Percentiles rank a stretch among this genome's conserved stretches.
phyloP scores from a whole-genome alignment of 495 filamentous ascomycete genomes.

The Penicillium alfredii region DNA sequence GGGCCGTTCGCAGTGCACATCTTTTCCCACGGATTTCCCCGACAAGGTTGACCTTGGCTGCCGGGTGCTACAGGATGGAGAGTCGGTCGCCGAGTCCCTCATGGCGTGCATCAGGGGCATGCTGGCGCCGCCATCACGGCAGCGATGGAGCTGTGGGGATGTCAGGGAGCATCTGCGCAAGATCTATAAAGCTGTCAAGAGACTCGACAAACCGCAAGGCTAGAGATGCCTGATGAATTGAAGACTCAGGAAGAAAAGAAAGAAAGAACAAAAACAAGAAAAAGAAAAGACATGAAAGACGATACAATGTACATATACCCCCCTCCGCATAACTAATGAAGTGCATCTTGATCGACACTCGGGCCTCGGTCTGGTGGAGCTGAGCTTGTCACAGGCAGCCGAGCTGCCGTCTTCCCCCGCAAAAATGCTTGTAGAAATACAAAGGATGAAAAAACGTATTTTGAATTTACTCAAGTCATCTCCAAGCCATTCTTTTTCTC shows the following conservation, averaged over 20 bases:
- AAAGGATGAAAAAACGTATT: conserved; percentile 4
- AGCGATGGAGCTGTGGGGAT: conserved; percentile 36
- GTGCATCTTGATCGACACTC: conserved; percentile 7
- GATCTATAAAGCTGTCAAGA: too few relatives aligned
- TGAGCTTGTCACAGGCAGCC: conserved; percentile 6
- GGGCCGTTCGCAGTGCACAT: conserved; percentile 7
- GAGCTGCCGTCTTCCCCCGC: not conserved
- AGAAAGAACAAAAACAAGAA: too few relatives aligned
- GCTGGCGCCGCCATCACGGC: conserved; percentile 35
- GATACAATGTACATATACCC: not conserved
- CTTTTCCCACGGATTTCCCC: conserved; percentile 34
- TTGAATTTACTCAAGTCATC: not conserved
- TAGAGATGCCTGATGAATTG: too few relatives aligned
- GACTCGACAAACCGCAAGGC: too few relatives aligned
- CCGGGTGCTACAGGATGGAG: conserved; percentile 20
- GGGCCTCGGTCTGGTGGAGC: conserved; percentile 15
- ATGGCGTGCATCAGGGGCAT: conserved; percentile 42
- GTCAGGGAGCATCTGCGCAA: conserved; percentile 28
- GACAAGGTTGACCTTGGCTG: conserved; percentile 33
- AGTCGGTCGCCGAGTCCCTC: conserved; percentile 33
- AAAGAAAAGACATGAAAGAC: too few relatives aligned
- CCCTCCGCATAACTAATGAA: not conserved
- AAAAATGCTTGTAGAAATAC: not conserved
- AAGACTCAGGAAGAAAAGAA: too few relatives aligned
- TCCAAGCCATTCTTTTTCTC: not conserved